Evolutionary conservation across 352 stramenopile species (phyloP), one percentile per base, ranked within the genome.

Genomic region (Globisporangium splendens): DNA sequence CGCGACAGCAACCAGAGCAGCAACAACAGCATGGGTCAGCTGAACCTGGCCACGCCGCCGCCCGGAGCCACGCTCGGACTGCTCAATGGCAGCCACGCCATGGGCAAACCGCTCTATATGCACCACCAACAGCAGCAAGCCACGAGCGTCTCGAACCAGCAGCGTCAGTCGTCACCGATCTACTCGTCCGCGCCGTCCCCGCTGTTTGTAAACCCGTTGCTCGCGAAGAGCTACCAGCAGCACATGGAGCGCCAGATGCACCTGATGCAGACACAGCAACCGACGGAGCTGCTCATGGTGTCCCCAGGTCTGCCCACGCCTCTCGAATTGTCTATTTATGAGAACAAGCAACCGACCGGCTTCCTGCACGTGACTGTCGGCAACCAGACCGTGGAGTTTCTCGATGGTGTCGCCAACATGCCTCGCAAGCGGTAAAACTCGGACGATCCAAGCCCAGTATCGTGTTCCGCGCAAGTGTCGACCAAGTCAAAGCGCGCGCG

Each of bases 321-420:
- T 7, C 63, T 89, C 52, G 79, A 92, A 61, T 61, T 92, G 50
- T 92, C 83, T 63, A 89, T 90, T 73, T 92, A 92, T 75, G 83
- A 92, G 63, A 77, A 78, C 66, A 92, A 92, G 65, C 83, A 92
- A 57, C 83, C 83, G 6, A 92, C 83, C 15, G 83, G 83, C 42
- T 84, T 88, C 54, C 72, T 92, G 22, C 83, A 92, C 64, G 83
- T 92, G 61, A 92, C 83, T 1, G 65, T 75, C 31, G 83, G 83
- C 51, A 92, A 92, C 65, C 83, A 92, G 72, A 92, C 83, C 2
- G 83, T 92, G 46, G 83, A 92, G 60, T 92, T 92, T 58, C 63
- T 90, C 15, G 83, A 90, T 54, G 83, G 83, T 50, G 83, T 92
- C 11, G 82, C 79, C 59, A 92, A 92, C 65, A 89, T 92, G 77